These are phyloP conservation scores for Dioscorea alata DNA, from an alignment of 106 monocot species.

Conservation along the genomic window DNA sequence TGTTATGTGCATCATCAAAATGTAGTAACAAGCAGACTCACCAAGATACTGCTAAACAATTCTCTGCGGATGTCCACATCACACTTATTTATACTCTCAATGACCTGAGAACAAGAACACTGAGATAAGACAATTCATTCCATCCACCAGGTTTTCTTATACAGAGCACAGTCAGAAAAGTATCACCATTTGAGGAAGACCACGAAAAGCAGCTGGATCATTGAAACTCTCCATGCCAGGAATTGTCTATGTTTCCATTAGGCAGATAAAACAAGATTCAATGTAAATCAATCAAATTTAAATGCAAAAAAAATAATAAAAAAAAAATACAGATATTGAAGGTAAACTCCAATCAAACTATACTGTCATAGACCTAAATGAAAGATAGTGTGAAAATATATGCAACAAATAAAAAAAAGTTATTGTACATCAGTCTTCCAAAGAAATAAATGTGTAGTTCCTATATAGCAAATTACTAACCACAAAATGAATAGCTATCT, in stretches of 20 bases:
- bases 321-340: too few relatives aligned
- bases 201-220: constrained; percentile 47
- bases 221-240: constrained; percentile 72
- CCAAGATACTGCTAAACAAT: constrained; percentile 92
- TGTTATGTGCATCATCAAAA: too few relatives aligned
- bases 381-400: too few relatives aligned
- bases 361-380: too few relatives aligned
- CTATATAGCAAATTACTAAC: too few relatives aligned
- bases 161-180: not conserved
- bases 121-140: not conserved
- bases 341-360: too few relatives aligned
- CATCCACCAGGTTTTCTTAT: too few relatives aligned
- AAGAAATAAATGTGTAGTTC: too few relatives aligned
- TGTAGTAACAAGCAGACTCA: constrained; percentile 18
- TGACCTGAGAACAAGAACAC: constrained; percentile 38
- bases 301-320: not conserved
- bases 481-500: too few relatives aligned
- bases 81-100: constrained; percentile 96
- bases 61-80: constrained; percentile 94
- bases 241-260: constrained; percentile 56
- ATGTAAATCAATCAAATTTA: not conserved
- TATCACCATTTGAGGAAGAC: constrained; percentile 89
- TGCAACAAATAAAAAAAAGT: too few relatives aligned
- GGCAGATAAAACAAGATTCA: not conserved
- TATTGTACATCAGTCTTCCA: too few relatives aligned